Base-by-base conservation (phyloP, 345 rosid genomes). In the Zanthoxylum bungeanum region DNA sequence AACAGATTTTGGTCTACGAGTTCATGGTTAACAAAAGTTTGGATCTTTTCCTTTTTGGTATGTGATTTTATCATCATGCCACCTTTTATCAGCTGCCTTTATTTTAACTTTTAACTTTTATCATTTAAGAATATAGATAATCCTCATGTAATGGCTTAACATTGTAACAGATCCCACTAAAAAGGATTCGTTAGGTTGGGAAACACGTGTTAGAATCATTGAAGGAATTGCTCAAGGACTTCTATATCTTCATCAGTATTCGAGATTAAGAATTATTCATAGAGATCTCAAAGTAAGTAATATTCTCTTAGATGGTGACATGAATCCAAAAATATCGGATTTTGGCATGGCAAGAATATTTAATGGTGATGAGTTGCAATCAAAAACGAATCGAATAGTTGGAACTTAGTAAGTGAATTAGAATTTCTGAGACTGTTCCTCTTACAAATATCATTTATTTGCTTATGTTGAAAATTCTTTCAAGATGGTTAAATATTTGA, bases 251-350 rank as follows among this genome's bases (percentile, higher is more conserved):
- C 62, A 72, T 27, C 62, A 72, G 4, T 34, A 63, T 72, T 72
- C 75, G 1, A 72, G 24, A 40, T 37, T 72, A 4, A 9, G 17
- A 62, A 52, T 72, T 9, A 49, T 72, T 11, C 75, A 72, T 44
- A 62, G 75, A 9, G 69, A 72, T 62, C 52, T 72, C 3, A 72
- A 62, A 34, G 61, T 52, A 3, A 63, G 69, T 1, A 72, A 72
- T 8, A 53, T 72, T 7, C 31, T 72, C 4, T 34, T 72, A 37
- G 76, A 62, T 22, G 0, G n/a, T 17, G 39, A 72, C n/a, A n/a
- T 61, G 40, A 62, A 62, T 9, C 75, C 75, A 5, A 72, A 62
- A 51, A 51, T 72, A 17, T 72, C 75, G 0, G 69, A 72, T 24
- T 52, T 72, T 36, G 75, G 75, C 4, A 4, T 63, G 9, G 75